Evolutionary conservation across 768 basidiomycete genomes (phyloP).

Genomic region (Trametes cubensis): DNA sequence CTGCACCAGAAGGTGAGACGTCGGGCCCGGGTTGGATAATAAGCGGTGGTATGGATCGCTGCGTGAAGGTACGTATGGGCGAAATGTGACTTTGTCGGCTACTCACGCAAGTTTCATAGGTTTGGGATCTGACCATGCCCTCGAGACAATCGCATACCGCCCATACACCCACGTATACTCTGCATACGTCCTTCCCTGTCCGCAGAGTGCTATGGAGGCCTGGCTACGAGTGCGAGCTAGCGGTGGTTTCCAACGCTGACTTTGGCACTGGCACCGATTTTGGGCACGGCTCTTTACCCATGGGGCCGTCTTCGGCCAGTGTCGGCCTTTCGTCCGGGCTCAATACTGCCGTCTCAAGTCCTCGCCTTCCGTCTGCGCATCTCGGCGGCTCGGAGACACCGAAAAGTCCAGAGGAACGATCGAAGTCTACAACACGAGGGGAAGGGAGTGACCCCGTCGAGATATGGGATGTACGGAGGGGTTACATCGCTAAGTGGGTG

Average conservation of each 20-base stretch:
- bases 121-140: conserved; percentile 70
- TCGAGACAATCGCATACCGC: conserved; percentile 51
- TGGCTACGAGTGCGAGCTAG: conserved; percentile 73
- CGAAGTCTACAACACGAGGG: conserved; percentile 13
- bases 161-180: conserved; percentile 65
- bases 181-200: conserved; percentile 76
- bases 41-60: conserved; percentile 77
- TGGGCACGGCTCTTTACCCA: conserved; percentile 5
- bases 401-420: conserved; percentile 14
- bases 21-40: conserved; percentile 67
- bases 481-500: conserved; percentile 83
- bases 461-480: conserved; percentile 84
- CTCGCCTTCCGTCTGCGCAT: conserved; percentile 26
- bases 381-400: conserved; percentile 13
- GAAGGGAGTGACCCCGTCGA: conserved; percentile 62
- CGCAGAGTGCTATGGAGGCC: conserved; percentile 79
- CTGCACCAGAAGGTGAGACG: conserved; percentile 21
- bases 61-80: conserved; percentile 61
- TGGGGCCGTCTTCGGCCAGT: conserved; percentile 9
- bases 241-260: conserved; percentile 68
- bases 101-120: conserved; percentile 36
- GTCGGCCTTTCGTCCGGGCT: conserved; percentile 10
- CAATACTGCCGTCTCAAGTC: conserved; percentile 25
- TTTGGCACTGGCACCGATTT: conserved; percentile 42
- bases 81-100: background rate